Conservation (phyloP, 2,329 filamentous ascomycete species). For the Pseudopyrenochaeta lycopersici region DNA sequence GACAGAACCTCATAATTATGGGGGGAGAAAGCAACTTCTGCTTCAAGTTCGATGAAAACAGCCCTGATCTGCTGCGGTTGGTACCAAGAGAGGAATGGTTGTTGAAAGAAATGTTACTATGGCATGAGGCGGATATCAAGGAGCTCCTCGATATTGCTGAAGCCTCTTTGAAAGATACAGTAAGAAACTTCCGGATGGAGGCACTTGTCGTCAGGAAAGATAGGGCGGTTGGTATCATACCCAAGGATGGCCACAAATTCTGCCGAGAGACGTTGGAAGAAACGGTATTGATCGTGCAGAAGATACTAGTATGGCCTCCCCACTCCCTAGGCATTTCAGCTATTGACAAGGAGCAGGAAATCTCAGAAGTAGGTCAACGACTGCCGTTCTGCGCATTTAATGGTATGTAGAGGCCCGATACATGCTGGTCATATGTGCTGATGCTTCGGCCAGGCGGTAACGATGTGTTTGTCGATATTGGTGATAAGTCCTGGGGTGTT, state of each 20-base stretch:
- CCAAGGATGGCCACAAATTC: slow-evolving; percentile 71
- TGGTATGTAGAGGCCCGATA: slow-evolving; percentile 54
- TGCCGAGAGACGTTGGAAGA: slow-evolving; percentile 92
- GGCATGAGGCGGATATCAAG: slow-evolving; percentile 79
- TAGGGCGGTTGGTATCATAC: slow-evolving; percentile 66
- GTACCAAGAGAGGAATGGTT: slow-evolving; percentile 74
- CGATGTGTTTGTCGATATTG: slow-evolving; percentile 98
- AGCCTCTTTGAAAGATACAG: slow-evolving; percentile 80
- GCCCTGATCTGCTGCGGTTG: slow-evolving; percentile 72
- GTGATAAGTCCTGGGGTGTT: slow-evolving; percentile 97
- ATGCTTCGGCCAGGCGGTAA: slow-evolving; percentile 71
- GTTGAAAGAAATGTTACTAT: slow-evolving; percentile 78
- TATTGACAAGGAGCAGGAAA: slow-evolving; percentile 61
- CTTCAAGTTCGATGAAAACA: slow-evolving; percentile 76
- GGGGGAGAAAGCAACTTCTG: slow-evolving; percentile 97
- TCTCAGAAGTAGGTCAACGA: slow-evolving; percentile 72
- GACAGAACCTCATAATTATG: slow-evolving; percentile 86
- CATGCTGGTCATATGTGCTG: slow-evolving; percentile 12
- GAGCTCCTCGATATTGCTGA: slow-evolving; percentile 90
- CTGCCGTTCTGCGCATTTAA: slow-evolving; percentile 98
- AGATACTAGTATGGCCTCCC: slow-evolving; percentile 67
- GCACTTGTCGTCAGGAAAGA: slow-evolving; percentile 87
- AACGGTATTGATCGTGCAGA: slow-evolving; percentile 92
- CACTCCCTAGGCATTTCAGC: neutral
- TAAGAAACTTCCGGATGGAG: slow-evolving; percentile 79